A percentile compares a stretch with the other conserved stretches of the same genome.
Evolutionary conservation across 1,139 yeast species (phyloP).

Genomic region (Pneumocystis carinii): DNA sequence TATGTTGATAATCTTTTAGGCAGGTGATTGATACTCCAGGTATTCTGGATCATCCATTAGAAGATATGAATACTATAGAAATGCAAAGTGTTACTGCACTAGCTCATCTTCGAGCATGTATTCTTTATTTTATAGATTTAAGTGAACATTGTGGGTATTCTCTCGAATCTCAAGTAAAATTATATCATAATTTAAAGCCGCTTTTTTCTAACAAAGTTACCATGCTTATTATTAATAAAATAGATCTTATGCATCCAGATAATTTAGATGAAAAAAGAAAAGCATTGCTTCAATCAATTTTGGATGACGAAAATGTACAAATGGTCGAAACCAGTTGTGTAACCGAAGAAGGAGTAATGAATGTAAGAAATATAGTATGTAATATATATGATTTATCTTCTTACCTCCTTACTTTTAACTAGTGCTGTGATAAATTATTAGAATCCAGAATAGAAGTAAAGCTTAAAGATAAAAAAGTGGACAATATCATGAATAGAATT

Average conservation of each 20-base stretch:
- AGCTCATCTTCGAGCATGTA: slow-evolving; percentile 94
- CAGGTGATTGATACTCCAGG: slow-evolving; percentile 99
- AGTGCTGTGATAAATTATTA: slow-evolving; percentile 89
- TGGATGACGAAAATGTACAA: slow-evolving; percentile 56
- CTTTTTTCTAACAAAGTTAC: slow-evolving; percentile 93
- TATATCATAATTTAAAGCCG: slow-evolving; percentile 93
- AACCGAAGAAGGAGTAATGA: slow-evolving; percentile 90
- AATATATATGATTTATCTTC: not conserved
- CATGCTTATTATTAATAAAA: slow-evolving; percentile 85
- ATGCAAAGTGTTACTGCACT: slow-evolving; percentile 98
- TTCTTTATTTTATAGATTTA: slow-evolving; percentile 91
- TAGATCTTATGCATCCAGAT: slow-evolving; percentile 74
- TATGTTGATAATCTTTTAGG: not conserved
- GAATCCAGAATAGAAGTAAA: slow-evolving; percentile 95
- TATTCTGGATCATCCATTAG: slow-evolving; percentile 94
- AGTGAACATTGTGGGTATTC: slow-evolving; percentile 98
- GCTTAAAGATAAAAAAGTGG: slow-evolving; percentile 84
- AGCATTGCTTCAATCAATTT: slow-evolving; percentile 49
- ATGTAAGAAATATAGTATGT: slow-evolving; percentile 50
- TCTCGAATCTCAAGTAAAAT: slow-evolving; percentile 90
- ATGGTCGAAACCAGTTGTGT: slow-evolving; percentile 85
- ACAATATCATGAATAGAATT: slow-evolving; percentile 80
- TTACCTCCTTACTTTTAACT: slow-evolving; percentile 16
- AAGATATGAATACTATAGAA: slow-evolving; percentile 98
- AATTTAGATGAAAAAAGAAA: slow-evolving; percentile 69